Evolutionary conservation across 306 rosid genomes (phyloP).

Genomic region (Sechiopsis laciniata): DNA sequence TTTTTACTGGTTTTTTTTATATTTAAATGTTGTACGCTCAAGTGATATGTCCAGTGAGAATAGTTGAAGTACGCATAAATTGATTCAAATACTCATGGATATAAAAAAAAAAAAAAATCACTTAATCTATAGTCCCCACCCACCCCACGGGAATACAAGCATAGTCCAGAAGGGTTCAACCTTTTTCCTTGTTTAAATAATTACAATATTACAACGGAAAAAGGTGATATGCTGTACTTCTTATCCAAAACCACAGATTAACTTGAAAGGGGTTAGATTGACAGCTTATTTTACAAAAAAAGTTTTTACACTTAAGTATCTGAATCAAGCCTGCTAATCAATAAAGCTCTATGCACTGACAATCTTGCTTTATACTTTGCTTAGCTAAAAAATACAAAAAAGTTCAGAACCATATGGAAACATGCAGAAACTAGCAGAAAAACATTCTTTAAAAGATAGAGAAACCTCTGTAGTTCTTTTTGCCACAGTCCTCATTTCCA

Average conservation of each 20-base stretch:
- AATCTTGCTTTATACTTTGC: background rate
- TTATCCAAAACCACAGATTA: background rate
- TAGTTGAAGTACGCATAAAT: constrained; percentile 46
- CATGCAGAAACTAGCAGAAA: constrained; percentile 7
- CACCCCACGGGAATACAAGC: background rate
- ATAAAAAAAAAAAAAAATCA: background rate
- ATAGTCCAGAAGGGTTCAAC: background rate
- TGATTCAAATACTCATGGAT: background rate
- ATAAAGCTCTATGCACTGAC: background rate
- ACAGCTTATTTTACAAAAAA: background rate
- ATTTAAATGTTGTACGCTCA: constrained; percentile 32
- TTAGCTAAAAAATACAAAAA: background rate
- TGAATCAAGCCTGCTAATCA: background rate
- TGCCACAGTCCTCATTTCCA: constrained; percentile 75
- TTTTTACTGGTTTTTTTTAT: too few relatives aligned
- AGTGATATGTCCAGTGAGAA: constrained; percentile 54
- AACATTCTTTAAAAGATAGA: background rate
- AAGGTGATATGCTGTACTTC: background rate
- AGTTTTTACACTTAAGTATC: background rate
- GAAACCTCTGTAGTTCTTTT: constrained; percentile 54
- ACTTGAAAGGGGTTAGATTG: background rate
- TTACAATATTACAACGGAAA: background rate
- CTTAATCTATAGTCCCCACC: constrained; percentile 1
- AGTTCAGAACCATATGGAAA: background rate
- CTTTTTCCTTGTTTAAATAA: background rate